phyloP scores from a whole-genome alignment of 2,329 filamentous ascomycete species.

The Verticillium isaacii region DNA sequence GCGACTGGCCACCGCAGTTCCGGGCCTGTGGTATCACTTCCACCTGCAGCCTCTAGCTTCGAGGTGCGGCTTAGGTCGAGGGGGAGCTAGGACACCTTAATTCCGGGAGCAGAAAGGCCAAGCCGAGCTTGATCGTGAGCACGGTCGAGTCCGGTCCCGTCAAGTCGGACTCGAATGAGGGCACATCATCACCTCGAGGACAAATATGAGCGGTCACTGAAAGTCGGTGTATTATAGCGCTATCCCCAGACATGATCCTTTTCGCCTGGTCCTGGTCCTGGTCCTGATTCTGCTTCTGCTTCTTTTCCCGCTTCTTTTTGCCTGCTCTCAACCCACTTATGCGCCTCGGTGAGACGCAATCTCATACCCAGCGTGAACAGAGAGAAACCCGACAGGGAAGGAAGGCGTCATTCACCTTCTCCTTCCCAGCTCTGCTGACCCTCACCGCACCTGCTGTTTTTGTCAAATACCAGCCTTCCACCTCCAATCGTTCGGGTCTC shows the following conservation, averaged over 20 bases:
- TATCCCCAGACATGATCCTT: not conserved
- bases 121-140: not conserved
- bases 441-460: not conserved
- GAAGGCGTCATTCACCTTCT: not conserved
- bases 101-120: not conserved
- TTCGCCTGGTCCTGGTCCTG: not conserved
- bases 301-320: not conserved
- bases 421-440: not conserved
- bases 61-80: not conserved
- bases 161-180: not conserved
- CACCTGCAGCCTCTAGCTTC: not conserved
- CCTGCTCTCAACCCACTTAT: not conserved
- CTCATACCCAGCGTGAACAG: not conserved
- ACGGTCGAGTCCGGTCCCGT: not conserved
- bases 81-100: not conserved
- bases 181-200: not conserved
- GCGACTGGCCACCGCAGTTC: not conserved
- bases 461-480: not conserved
- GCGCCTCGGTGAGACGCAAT: not conserved
- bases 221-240: not conserved
- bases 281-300: too few relatives aligned
- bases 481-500: not conserved
- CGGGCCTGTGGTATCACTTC: not conserved
- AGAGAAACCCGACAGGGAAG: not conserved
- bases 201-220: not conserved